Evolutionary conservation across 164 flowering plant species (phyloP).

Genomic region (Stephania japonica): DNA sequence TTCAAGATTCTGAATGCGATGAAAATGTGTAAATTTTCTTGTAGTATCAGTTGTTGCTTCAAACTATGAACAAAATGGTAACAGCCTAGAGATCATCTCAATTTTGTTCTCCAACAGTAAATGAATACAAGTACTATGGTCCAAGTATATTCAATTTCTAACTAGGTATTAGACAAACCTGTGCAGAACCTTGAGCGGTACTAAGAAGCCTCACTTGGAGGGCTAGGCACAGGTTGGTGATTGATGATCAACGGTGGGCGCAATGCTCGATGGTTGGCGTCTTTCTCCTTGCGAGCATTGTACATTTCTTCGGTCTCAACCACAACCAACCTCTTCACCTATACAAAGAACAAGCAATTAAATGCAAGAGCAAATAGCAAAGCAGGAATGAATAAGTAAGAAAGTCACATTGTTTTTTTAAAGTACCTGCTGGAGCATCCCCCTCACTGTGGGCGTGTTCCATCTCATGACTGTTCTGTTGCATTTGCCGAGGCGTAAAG

Average conservation of each 20-base stretch:
- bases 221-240: slow-evolving; percentile 34
- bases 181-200: slow-evolving; percentile 1
- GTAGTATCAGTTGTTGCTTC: too few relatives aligned
- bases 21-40: too few relatives aligned
- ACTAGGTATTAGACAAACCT: slow-evolving; percentile 11
- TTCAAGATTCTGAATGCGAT: too few relatives aligned
- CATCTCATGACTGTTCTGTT: slow-evolving; percentile 78
- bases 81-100: too few relatives aligned
- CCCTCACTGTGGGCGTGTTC: slow-evolving; percentile 88
- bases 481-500: slow-evolving; percentile 67
- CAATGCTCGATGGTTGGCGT: slow-evolving; percentile 53
- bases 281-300: slow-evolving; percentile 64
- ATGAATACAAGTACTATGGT: too few relatives aligned
- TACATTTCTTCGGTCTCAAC: slow-evolving; percentile 92
- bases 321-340: slow-evolving; percentile 91
- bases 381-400: neutral
- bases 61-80: too few relatives aligned
- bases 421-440: slow-evolving; percentile 90
- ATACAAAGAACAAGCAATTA: neutral
- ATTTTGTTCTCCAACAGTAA: too few relatives aligned
- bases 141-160: neutral
- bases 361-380: neutral
- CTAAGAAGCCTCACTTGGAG: slow-evolving; percentile 35
- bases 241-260: slow-evolving; percentile 69
- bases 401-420: neutral